These are phyloP conservation scores for Trametes sanguinea DNA, from an alignment of 768 basidiomycete species.

Conservation along the genomic window DNA sequence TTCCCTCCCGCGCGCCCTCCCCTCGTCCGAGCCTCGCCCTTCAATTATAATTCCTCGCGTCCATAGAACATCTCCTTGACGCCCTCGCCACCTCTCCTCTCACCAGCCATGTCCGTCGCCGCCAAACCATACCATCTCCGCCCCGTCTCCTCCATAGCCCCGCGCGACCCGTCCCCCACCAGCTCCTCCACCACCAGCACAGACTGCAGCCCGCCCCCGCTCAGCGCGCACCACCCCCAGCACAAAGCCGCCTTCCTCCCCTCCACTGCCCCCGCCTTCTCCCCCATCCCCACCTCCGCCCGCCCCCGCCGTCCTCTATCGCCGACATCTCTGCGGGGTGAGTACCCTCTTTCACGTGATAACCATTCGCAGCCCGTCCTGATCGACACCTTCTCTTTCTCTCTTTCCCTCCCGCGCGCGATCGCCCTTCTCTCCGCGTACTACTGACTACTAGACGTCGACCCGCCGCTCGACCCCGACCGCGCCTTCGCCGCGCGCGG, in stretches of 20 bases:
- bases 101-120: constrained; percentile 17
- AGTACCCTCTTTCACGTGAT: constrained; percentile 6
- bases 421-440: not conserved
- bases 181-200: constrained; percentile 48
- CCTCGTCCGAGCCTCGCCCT: constrained; percentile 1
- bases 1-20: constrained; percentile 10
- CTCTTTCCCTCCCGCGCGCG: not conserved
- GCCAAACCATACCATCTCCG: constrained; percentile 51
- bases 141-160: constrained; percentile 46
- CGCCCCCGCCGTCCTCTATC: constrained; percentile 59
- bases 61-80: not conserved
- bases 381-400: constrained; percentile 1
- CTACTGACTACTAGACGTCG: constrained; percentile 50
- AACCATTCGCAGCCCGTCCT: not conserved
- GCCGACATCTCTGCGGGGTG: constrained; percentile 64
- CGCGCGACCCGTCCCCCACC: constrained; percentile 57
- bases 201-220: constrained; percentile 39
- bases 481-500: constrained; percentile 47
- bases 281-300: constrained; percentile 34
- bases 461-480: constrained; percentile 49
- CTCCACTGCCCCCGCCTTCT: constrained; percentile 31
- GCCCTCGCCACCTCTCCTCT: not conserved
- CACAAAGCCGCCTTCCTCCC: constrained; percentile 12
- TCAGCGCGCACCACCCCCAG: constrained; percentile 11
- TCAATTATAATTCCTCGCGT: not conserved